Percentiles rank a stretch among this genome's conserved stretches.
phyloP scores from a whole-genome alignment of 306 rosid genomes.

The Hippophae tibetana region DNA sequence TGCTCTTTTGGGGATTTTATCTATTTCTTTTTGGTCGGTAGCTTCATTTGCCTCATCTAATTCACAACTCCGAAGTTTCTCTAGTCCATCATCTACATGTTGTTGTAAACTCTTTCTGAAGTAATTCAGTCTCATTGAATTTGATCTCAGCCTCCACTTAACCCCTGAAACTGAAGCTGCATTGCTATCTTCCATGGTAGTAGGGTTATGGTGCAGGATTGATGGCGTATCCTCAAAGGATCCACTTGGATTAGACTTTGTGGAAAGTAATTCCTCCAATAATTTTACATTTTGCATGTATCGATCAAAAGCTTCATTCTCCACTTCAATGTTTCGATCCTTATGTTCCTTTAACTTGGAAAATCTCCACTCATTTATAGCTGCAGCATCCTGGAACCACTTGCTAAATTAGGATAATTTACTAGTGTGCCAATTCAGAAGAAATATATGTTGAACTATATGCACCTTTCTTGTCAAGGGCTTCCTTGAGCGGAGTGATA shows the following conservation, averaged over 20 bases:
- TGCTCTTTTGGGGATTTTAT: slow-evolving; percentile 30
- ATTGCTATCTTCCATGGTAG: slow-evolving; percentile 29
- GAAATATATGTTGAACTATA: neutral
- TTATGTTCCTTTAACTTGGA: slow-evolving; percentile 72
- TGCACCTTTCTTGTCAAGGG: slow-evolving; percentile 82
- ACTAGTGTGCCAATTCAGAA: slow-evolving; percentile 11
- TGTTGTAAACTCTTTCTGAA: slow-evolving; percentile 49
- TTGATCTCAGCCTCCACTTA: slow-evolving; percentile 59
- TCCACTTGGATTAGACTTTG: slow-evolving; percentile 35
- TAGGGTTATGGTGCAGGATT: slow-evolving; percentile 23
- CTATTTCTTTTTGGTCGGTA: slow-evolving; percentile 35
- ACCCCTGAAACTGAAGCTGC: slow-evolving; percentile 39
- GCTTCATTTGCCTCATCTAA: slow-evolving; percentile 31
- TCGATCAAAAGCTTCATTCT: slow-evolving; percentile 78
- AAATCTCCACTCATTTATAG: slow-evolving; percentile 91
- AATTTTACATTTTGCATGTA: slow-evolving; percentile 77
- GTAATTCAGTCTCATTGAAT: slow-evolving; percentile 38
- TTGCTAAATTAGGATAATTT: slow-evolving; percentile 23
- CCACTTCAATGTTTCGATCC: slow-evolving; percentile 61
- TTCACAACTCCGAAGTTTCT: slow-evolving; percentile 38
- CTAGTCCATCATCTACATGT: slow-evolving; percentile 64
- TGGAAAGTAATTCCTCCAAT: slow-evolving; percentile 71
- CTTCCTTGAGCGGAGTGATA: slow-evolving; percentile 67
- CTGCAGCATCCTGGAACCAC: slow-evolving; percentile 74
- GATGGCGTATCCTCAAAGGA: slow-evolving; percentile 29